Base-by-base conservation (phyloP, 1,284 basidiomycete species). In the Pterulicium gracile region DNA sequence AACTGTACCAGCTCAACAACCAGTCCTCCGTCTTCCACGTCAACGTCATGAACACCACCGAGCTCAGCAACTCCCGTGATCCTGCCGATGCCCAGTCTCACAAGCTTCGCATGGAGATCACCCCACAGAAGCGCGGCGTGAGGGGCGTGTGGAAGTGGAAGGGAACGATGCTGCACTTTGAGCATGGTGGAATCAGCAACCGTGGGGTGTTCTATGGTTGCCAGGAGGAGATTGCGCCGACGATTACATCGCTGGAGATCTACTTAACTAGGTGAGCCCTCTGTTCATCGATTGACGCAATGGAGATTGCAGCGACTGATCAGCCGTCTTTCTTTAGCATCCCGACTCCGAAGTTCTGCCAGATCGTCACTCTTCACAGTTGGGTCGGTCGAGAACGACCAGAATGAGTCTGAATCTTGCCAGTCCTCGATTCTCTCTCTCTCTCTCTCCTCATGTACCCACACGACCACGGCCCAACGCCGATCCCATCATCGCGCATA, bases 1-100 rank as follows among this genome's bases (percentile, higher is more conserved):
- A 72, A 44, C 64, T 80, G 23, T 77, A 68, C 64, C 70, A 73
- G 49, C 71, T 68, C 54, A 66, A 68, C 49, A 82, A 81, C 56
- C 70, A 72, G 40, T 70, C 74, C 0, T 65, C 70, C 17, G 73
- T 80, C 49, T 66, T 71, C 47, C 67, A 69, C 42, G 70, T 79
- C 40, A 75, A 73, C 53, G 64, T 78, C 23, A 56, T 72, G 40
- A 80, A 80, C 53, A 64, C 67, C 5, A 79, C 75, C 7, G 47
- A 45, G 14, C 39, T 50, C 24, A 17, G n/a, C 42, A 36, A 47
- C n/a, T 24, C 27, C 18, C 45, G 44, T 7, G 51, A 54, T 18
- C 61, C 60, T 5, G 57, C 63, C 14, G 59, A 67, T 13, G 27
- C 27, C n/a, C 7, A 39, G 15, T 13, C n/a, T 39, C 36, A 39